Conservation (phyloP, 495 filamentous ascomycete species). For the Penicillium pancosmium region DNA sequence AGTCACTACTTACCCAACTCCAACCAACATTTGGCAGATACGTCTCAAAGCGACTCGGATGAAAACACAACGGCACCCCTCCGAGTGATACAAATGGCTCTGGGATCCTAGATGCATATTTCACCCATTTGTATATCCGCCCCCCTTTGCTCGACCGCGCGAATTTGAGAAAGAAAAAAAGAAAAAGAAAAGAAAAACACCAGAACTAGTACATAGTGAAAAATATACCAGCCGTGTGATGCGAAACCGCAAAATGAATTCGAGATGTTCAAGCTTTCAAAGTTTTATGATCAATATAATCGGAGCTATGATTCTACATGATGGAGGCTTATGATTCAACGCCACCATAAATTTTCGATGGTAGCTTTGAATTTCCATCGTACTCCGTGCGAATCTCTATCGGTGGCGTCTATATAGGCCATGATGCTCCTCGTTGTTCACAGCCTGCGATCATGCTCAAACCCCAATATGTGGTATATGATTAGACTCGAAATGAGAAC, state of each 20-base stretch:
- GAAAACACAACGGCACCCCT: conserved; percentile 28
- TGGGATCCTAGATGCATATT: conserved; percentile 41
- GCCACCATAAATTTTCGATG: conserved; percentile 16
- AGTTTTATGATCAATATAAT: conserved; percentile 48
- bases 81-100: conserved; percentile 39
- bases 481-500: conserved; percentile 47
- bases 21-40: conserved; percentile 21
- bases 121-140: conserved; percentile 37
- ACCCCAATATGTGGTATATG: conserved; percentile 48
- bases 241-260: conserved; percentile 33
- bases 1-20: conserved; percentile 33
- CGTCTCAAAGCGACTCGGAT: conserved; percentile 13
- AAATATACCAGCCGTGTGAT: not conserved
- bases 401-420: conserved; percentile 41
- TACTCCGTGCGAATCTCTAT: conserved; percentile 33
- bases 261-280: conserved; percentile 36
- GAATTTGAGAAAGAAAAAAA: not conserved
- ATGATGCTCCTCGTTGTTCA: conserved; percentile 45
- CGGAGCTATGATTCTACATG: conserved; percentile 39
- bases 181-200: too few relatives aligned
- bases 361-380: conserved; percentile 40
- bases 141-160: conserved; percentile 42
- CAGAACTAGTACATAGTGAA: too few relatives aligned
- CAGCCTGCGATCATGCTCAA: conserved; percentile 37
- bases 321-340: conserved; percentile 37